phyloP scores from a whole-genome alignment of 176 grass and related monocot genomes.

The Elaeis guineensis region DNA sequence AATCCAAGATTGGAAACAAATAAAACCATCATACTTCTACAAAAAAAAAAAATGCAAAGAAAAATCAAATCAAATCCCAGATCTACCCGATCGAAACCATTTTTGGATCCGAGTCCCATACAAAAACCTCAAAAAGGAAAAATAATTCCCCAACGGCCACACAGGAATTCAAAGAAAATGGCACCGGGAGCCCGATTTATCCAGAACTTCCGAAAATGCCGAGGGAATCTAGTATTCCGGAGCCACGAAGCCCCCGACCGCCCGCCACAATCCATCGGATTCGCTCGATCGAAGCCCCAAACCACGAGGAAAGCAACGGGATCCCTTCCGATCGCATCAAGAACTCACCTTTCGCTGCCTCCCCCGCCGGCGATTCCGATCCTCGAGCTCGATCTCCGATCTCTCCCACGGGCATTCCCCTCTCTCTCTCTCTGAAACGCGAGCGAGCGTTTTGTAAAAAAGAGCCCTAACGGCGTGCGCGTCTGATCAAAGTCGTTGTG shows the following conservation, averaged over 20 bases:
- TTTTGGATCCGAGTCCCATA: neutral
- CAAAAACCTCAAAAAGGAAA: neutral
- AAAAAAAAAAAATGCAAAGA: constrained; percentile 3
- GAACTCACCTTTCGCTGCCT: neutral
- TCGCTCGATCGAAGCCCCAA: neutral
- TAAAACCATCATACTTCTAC: too few species aligned
- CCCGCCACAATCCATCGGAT: neutral
- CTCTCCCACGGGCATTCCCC: too few species aligned
- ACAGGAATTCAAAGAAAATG: neutral
- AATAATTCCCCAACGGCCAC: constrained; percentile 2
- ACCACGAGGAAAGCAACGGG: neutral
- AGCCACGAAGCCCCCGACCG: neutral
- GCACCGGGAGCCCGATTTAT: too few species aligned
- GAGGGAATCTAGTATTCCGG: neutral
- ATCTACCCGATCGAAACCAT: constrained; percentile 23
- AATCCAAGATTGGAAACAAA: neutral
- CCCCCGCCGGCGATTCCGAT: constrained; percentile 10
- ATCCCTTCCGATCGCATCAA: neutral
- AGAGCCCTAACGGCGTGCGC: too few species aligned
- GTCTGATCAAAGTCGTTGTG: too few species aligned
- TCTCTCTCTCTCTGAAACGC: too few species aligned
- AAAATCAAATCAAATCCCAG: neutral
- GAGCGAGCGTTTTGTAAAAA: too few species aligned
- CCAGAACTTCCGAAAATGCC: neutral
- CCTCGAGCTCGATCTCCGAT: too few species aligned